phyloP scores from a whole-genome alignment of 176 grass and related monocot species.

The maize (Zea mays) region DNA sequence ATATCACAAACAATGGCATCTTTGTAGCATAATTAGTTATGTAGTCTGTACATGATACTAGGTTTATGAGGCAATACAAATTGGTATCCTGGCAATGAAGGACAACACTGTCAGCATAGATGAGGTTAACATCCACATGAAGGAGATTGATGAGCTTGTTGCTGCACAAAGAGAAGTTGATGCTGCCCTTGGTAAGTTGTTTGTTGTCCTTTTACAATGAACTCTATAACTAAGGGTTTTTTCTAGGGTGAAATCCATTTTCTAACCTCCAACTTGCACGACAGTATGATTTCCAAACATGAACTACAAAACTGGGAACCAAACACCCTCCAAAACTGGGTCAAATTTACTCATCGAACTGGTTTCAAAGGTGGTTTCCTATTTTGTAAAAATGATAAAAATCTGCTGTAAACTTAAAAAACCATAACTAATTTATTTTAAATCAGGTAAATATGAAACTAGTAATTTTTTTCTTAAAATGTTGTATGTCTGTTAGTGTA shows the following conservation, averaged over 20 bases:
- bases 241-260: background rate
- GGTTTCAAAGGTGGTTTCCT: background rate
- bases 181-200: constrained; percentile 59
- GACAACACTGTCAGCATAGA: constrained; percentile 66
- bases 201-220: constrained; percentile 16
- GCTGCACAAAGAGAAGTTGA: constrained; percentile 68
- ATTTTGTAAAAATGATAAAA: background rate
- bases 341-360: background rate
- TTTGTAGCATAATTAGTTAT: constrained; percentile 18
- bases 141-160: constrained; percentile 78
- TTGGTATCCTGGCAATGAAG: constrained; percentile 66
- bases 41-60: constrained; percentile 39
- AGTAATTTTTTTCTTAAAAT: background rate
- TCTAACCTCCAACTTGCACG: background rate
- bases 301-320: background rate
- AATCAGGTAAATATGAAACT: background rate
- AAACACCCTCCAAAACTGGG: background rate
- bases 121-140: constrained; percentile 60
- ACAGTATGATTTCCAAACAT: background rate
- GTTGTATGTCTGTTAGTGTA: background rate
- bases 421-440: background rate
- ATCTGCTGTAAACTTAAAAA: background rate
- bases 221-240: constrained; percentile 3
- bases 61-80: constrained; percentile 90
- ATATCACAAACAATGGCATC: constrained; percentile 2